These are phyloP conservation scores for Penicillium sp. DNA, from an alignment of 2,329 filamentous ascomycete genomes.

Conservation along the genomic window DNA sequence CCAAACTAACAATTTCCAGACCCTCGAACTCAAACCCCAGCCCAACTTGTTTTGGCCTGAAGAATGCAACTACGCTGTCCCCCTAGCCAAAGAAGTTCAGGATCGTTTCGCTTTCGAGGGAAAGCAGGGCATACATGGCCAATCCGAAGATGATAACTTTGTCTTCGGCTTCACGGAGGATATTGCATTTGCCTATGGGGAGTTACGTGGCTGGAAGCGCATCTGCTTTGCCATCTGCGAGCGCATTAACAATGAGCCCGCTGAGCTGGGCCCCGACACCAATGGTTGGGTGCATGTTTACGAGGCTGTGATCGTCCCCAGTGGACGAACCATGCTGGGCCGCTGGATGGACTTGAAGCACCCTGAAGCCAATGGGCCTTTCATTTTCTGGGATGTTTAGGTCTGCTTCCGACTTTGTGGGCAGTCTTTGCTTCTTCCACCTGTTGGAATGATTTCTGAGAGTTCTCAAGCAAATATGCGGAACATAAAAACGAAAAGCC, in stretches of 20 bases:
- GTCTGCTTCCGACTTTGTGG: too few relatives aligned
- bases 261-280: slow-evolving; percentile 13
- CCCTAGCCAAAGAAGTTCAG: slow-evolving; percentile 2
- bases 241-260: not conserved
- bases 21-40: slow-evolving; percentile 23
- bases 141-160: slow-evolving; percentile 10
- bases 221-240: slow-evolving; percentile 41
- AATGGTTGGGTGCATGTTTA: slow-evolving; percentile 46
- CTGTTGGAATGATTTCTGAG: not conserved
- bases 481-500: not conserved
- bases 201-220: slow-evolving; percentile 39
- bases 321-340: slow-evolving; percentile 51
- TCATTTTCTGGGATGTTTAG: slow-evolving; percentile 36
- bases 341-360: slow-evolving; percentile 45
- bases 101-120: slow-evolving; percentile 30
- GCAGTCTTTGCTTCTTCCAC: not conserved
- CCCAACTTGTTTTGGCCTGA: slow-evolving; percentile 30
- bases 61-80: slow-evolving; percentile 26
- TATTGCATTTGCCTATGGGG: slow-evolving; percentile 27
- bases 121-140: slow-evolving; percentile 17
- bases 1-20: slow-evolving; percentile 18
- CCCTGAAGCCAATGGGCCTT: slow-evolving; percentile 24
- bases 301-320: slow-evolving; percentile 51
- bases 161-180: slow-evolving; percentile 41
- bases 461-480: not conserved